A percentile compares a stretch with the other conserved stretches of the same genome.
These are phyloP conservation scores for Scenedesmus sp. DNA, from an alignment of 163 green algal species.

Conservation along the genomic window DNA sequence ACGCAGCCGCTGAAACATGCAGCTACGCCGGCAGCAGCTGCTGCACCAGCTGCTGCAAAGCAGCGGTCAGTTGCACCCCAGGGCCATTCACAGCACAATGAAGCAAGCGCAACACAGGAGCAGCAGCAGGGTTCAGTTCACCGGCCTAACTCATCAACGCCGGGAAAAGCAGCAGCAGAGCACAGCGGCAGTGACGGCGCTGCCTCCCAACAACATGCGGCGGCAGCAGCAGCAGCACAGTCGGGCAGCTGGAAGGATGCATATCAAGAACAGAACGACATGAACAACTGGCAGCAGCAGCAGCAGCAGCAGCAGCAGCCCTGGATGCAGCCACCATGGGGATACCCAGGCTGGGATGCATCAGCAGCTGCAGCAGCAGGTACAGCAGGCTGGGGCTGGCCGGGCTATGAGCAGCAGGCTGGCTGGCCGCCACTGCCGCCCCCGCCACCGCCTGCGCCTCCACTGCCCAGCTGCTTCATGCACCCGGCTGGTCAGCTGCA, in stretches of 20 bases:
- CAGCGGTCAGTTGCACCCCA: background rate
- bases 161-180: background rate
- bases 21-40: background rate
- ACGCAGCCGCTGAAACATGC: background rate
- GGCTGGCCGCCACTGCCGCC: background rate
- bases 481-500: background rate
- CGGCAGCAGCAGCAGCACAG: slow-evolving; percentile 13
- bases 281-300: slow-evolving; percentile 15
- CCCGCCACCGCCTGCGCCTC: slow-evolving; percentile 5
- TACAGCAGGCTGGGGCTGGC: slow-evolving; percentile 1
- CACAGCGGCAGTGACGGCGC: background rate
- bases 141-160: too few relatives aligned
- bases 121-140: background rate
- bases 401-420: background rate
- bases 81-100: background rate
- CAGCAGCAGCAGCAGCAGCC: slow-evolving; percentile 25
- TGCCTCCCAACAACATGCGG: background rate
- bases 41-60: background rate
- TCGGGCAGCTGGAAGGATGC: background rate
- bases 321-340: background rate
- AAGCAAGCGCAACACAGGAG: background rate
- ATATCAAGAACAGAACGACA: background rate
- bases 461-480: background rate
- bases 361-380: background rate
- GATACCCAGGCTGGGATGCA: background rate